Conservation (phyloP, 2,329 filamentous ascomycete species). For the Paracamarosporium sp. region DNA sequence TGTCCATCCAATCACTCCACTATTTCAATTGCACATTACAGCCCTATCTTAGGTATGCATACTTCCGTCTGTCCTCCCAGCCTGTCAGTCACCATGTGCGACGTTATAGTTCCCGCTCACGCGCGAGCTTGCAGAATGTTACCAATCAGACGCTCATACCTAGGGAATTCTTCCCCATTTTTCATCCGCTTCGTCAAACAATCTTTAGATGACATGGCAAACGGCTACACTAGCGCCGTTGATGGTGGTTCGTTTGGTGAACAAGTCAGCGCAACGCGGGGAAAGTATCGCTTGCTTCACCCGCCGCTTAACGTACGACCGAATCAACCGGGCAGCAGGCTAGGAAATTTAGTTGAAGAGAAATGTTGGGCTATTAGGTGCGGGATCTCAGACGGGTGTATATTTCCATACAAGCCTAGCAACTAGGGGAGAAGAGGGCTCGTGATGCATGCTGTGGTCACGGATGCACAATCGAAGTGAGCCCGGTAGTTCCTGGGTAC, state of each 20-base stretch:
- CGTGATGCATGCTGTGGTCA: neutral
- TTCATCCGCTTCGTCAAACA: too few species aligned
- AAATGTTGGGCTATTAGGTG: neutral
- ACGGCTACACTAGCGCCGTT: too few species aligned
- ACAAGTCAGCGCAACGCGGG: neutral
- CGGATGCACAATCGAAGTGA: too few species aligned
- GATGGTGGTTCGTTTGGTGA: neutral
- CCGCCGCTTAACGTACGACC: too few species aligned
- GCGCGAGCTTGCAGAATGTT: neutral
- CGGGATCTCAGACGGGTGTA: neutral
- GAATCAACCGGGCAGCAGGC: too few species aligned
- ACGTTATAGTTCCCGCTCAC: neutral
- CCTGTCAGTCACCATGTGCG: neutral
- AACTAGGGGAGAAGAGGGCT: neutral
- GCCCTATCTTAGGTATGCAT: neutral
- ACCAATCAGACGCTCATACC: too few species aligned
- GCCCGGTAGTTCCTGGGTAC: too few species aligned
- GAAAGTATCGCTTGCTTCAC: neutral
- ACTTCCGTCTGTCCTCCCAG: neutral
- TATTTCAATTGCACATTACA: neutral
- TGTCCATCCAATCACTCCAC: neutral
- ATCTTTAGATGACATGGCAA: too few species aligned
- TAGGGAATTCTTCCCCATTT: neutral
- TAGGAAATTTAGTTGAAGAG: neutral
- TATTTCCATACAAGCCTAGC: neutral